These are phyloP conservation scores for Erodium texanum DNA, from an alignment of 441 rosid species.

Conservation along the genomic window DNA sequence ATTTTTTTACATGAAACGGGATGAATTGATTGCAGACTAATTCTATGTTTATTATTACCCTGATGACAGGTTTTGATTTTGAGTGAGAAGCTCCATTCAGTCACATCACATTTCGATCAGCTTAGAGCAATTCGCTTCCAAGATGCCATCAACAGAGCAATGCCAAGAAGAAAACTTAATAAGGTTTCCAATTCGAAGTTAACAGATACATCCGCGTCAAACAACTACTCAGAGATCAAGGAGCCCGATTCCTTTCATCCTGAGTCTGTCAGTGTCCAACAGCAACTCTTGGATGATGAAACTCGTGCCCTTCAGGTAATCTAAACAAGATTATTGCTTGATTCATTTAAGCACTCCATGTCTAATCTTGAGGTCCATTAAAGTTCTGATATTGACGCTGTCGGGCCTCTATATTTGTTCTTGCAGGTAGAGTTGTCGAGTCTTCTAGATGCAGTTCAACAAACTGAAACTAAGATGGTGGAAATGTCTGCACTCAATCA, in stretches of 20 bases:
- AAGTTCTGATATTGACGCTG: neutral
- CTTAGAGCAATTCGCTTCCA: slow-evolving; percentile 88
- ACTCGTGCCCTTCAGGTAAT: slow-evolving; percentile 95
- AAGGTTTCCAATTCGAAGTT: slow-evolving; percentile 30
- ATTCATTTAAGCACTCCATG: too few relatives aligned
- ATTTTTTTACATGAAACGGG: neutral
- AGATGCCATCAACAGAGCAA: slow-evolving; percentile 67
- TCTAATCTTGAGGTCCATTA: neutral
- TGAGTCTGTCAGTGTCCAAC: slow-evolving; percentile 53
- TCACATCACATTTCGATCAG: slow-evolving; percentile 75
- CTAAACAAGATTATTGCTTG: too few relatives aligned
- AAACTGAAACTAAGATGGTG: slow-evolving; percentile 94
- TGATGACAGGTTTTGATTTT: slow-evolving; percentile 64
- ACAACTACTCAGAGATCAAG: slow-evolving; percentile 26
- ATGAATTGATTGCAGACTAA: slow-evolving; percentile 10
- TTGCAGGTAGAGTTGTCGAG: slow-evolving; percentile 73
- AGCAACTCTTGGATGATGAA: slow-evolving; percentile 78
- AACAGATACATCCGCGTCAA: slow-evolving; percentile 28
- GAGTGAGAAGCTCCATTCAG: slow-evolving; percentile 90
- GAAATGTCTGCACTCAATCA: slow-evolving; percentile 98
- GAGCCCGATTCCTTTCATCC: slow-evolving; percentile 41
- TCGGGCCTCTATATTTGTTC: slow-evolving; percentile 5
- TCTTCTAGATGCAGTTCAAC: slow-evolving; percentile 73
- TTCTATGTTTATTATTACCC: slow-evolving; percentile 4
- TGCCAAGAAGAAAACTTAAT: slow-evolving; percentile 70